Evolutionary conservation across 2,329 filamentous ascomycete genomes (phyloP), one percentile per base, ranked within the genome.

Genomic region (Cercospora sp.): DNA sequence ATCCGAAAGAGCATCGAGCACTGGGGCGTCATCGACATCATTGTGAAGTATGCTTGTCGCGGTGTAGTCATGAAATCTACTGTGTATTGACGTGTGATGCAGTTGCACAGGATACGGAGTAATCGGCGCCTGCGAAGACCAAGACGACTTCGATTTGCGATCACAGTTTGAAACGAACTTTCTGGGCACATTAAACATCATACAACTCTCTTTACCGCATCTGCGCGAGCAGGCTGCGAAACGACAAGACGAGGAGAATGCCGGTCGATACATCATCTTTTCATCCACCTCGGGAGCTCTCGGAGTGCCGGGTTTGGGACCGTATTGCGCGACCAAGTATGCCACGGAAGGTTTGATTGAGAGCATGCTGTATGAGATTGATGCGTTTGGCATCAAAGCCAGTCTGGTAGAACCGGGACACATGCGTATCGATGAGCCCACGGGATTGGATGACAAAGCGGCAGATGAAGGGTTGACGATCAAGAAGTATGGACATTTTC

Each of bases 161-260:
- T 94, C 97, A 76, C 95, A 98, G 80, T 97, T 98, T 81, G 93
- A 96, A 83, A 97, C 94, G 23, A 99, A 99, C 80, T 97, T 97
- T 80, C 94, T 97, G 85, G 95, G 95, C 64, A 96, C 93, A 0
- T 81, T 98, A 68, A 91, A 98, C 80, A 97, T 99, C 74, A 90
- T 98, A 68, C 93, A 97, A 78, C 84, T 92, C 20, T 94, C 91
- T 1, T 82, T 98, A 42, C 93, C 94, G 0, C 93, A 97, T 81
- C 96, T 98, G 74, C 89, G 94, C 62, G 85, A 89, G 71, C 90
- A 92, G 71, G 85, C 86, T 36, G 68, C 67, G 13, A 67, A 69
- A 28, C 68, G 71, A n/a, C 65, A 71, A 9, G 67, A 70, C 31
- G 72, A 72, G 6, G 73, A 76, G 42, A 74, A 71, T 45, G 76